Base-by-base conservation (phyloP, 306 rosid species). In the Malus sieversii region DNA sequence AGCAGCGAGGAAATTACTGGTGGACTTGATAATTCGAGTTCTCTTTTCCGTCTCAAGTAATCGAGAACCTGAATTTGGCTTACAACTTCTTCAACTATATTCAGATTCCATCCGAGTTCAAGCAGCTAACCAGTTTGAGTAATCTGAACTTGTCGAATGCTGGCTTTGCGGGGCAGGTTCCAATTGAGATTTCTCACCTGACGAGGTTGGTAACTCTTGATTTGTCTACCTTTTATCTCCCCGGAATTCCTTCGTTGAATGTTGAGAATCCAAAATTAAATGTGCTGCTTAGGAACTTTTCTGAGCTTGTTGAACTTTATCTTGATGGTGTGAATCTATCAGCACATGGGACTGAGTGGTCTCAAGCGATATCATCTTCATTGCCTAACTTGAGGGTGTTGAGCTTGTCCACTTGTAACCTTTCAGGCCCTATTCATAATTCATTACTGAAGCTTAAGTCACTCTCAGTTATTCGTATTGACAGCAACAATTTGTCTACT, bases 291-390 rank as follows among this genome's bases (percentile, higher is more conserved):
- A 6, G 33, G 33, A 87, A 84, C 51, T 80, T 93, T 60, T 42
- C 68, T 0, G 29, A 77, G 20, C 77, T 90, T 32, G n/a, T 7
- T 15, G 80, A 82, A 51, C 61, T 90, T n/a, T 20, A 52, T 82
- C 72, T 93, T 0, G 89, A 93, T 78, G 88, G 91, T 67, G 83
- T 85, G 3, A 29, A 1, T 8, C 69, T 87, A 75, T 77, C 89
- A 25, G 86, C 79, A 1, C 4, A 5, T 7, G 88, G 88, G 27
- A 3, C 71, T 0, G 70, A 89, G 16, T 90, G 98, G 98, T 32
- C 85, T 30, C 38, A 55, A 66, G 57, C 59, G 1, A 22, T 84
- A 10, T 81, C 85, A 1, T 75, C 79, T 55, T 77, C 87, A 32
- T 1, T 68, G 65, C 75, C 58, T 48, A 76, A 81, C 2, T 32